Percentiles rank a stretch among this genome's conserved stretches.
These are phyloP conservation scores for Gastrolobium villosum DNA, from an alignment of 306 rosid genomes.

Conservation along the genomic window DNA sequence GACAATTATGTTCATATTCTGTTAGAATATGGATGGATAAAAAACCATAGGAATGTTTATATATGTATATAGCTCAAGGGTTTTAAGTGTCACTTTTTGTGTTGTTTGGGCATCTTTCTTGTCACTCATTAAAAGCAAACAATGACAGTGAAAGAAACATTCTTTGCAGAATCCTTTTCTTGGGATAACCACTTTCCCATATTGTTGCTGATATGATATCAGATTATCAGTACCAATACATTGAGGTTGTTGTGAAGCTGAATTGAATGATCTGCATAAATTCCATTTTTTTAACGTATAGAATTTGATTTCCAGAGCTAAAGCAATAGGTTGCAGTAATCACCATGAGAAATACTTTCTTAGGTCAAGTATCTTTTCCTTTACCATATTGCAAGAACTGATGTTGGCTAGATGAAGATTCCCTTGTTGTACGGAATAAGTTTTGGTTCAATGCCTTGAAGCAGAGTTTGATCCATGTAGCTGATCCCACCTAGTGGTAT, in stretches of 20 bases:
- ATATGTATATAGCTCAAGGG: background rate
- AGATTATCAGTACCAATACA: background rate
- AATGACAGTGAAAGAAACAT: background rate
- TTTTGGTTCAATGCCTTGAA: constrained; percentile 26
- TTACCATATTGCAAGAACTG: background rate
- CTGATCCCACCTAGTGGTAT: background rate
- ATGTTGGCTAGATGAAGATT: constrained; percentile 28
- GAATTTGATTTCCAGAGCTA: constrained; percentile 17
- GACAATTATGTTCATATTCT: constrained; percentile 13
- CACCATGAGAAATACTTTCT: constrained; percentile 28
- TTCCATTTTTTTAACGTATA: constrained; percentile 16
- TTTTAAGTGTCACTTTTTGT: background rate
- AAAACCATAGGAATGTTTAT: background rate
- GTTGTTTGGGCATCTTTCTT: background rate
- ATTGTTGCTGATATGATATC: constrained; percentile 5
- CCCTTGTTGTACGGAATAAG: background rate
- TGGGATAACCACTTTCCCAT: background rate
- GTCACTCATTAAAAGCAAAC: background rate
- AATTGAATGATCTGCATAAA: constrained; percentile 13
- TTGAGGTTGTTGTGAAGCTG: constrained; percentile 30
- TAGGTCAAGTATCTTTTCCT: background rate
- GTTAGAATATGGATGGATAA: background rate
- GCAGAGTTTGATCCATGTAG: constrained; percentile 10
- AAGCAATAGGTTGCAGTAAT: constrained; percentile 3
- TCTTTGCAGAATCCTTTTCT: background rate